phyloP scores from a whole-genome alignment of 257 asterid genomes.

The Plectranthus barbatus region DNA sequence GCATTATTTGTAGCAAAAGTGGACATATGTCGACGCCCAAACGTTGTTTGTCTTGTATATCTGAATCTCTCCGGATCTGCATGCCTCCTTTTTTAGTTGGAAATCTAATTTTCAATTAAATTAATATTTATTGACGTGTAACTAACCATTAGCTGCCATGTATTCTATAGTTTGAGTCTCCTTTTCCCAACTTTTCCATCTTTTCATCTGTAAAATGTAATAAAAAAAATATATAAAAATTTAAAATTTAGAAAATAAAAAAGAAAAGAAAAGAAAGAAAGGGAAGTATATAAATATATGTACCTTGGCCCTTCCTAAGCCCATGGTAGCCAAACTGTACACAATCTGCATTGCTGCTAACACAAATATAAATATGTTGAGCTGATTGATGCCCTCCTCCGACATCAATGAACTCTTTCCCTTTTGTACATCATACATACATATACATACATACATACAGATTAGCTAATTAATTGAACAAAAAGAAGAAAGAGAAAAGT shows the following conservation, averaged over 20 bases:
- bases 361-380: conserved; percentile 68
- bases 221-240: not conserved
- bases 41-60: conserved; percentile 59
- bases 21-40: conserved; percentile 51
- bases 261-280: too few species aligned
- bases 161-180: conserved; percentile 64
- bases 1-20: conserved; percentile 20
- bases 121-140: too few species aligned
- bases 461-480: too few species aligned
- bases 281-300: too few species aligned
- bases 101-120: too few species aligned
- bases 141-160: conserved; percentile 70
- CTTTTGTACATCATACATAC: too few species aligned
- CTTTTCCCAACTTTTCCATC: conserved; percentile 76
- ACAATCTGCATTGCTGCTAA: conserved; percentile 70
- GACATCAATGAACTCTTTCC: conserved; percentile 66
- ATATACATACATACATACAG: too few species aligned
- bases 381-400: conserved; percentile 48
- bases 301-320: conserved; percentile 74
- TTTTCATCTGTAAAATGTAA: conserved; percentile 42
- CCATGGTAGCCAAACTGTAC: conserved; percentile 61
- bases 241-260: not conserved
- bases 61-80: conserved; percentile 71
- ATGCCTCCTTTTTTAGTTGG: not conserved
- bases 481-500: too few species aligned